These are phyloP conservation scores for Globisporangium sylvaticum DNA, from an alignment of 352 stramenopile genomes.

Conservation along the genomic window DNA sequence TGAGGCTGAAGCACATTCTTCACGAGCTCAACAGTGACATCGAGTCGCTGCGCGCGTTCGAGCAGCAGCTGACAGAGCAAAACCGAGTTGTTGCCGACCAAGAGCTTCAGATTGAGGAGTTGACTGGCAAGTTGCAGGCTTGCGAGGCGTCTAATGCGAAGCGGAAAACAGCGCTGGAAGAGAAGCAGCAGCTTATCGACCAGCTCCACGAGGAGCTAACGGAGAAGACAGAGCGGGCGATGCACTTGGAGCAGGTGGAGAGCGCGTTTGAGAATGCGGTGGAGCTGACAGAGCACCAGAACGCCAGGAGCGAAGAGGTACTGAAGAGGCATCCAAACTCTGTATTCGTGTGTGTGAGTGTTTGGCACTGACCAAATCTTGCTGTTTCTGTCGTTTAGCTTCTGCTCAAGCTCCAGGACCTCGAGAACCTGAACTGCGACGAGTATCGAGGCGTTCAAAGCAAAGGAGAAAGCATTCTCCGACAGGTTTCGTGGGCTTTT, in stretches of 20 bases:
- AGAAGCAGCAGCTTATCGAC: not conserved
- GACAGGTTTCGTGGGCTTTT: conserved; percentile 21
- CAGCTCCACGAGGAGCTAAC: conserved; percentile 11
- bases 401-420: conserved; percentile 12
- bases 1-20: not conserved
- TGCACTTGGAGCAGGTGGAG: conserved; percentile 20
- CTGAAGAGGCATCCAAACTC: not conserved
- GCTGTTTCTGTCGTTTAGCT: conserved; percentile 15
- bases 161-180: not conserved
- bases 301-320: conserved; percentile 32
- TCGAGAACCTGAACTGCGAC: conserved; percentile 20
- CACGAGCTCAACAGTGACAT: not conserved
- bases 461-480: conserved; percentile 17
- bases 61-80: conserved; percentile 3
- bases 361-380: not conserved
- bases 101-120: not conserved
- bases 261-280: conserved; percentile 22
- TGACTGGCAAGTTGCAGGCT: not conserved
- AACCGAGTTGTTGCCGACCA: not conserved
- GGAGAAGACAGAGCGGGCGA: conserved; percentile 14
- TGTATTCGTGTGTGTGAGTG: not conserved
- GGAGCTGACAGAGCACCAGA: conserved; percentile 32
- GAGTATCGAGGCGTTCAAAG: conserved; percentile 13
- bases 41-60: conserved; percentile 2
- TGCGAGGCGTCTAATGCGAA: not conserved